phyloP scores from a whole-genome alignment of 305 asterid species.

The Rubia balearica region DNA sequence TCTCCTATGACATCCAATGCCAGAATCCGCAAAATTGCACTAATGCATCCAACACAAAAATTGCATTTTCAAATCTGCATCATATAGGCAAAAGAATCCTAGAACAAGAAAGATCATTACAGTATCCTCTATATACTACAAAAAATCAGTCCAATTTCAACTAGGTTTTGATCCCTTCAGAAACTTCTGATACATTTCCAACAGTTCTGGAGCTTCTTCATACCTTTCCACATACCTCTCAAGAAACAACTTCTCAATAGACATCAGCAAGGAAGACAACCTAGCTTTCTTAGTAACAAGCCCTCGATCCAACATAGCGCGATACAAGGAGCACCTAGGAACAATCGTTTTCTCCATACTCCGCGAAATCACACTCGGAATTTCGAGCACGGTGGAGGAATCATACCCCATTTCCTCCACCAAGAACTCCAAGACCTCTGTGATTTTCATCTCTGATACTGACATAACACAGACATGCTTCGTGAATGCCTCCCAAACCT shows the following conservation, averaged over 20 bases:
- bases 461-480: conserved; percentile 19
- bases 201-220: conserved; percentile 20
- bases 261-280: conserved; percentile 6
- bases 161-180: not conserved
- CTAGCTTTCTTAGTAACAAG: conserved; percentile 23
- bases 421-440: conserved; percentile 23
- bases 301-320: conserved; percentile 21
- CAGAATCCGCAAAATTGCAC: not conserved
- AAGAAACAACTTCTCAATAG: conserved; percentile 23
- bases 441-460: conserved; percentile 24
- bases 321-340: conserved; percentile 36
- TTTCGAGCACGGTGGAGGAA: conserved; percentile 16
- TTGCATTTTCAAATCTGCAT: not conserved
- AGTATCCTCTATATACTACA: not conserved
- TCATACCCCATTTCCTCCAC: conserved; percentile 30
- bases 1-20: not conserved
- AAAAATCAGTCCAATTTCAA: not conserved
- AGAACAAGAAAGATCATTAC: not conserved
- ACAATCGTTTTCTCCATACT: conserved; percentile 29
- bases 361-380: conserved; percentile 18
- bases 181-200: conserved; percentile 18
- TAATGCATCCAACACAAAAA: not conserved
- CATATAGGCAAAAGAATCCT: not conserved
- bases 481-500: conserved; percentile 24
- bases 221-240: conserved; percentile 20